Conservation (phyloP, 345 rosid genomes). For the Eucalyptus globulus region DNA sequence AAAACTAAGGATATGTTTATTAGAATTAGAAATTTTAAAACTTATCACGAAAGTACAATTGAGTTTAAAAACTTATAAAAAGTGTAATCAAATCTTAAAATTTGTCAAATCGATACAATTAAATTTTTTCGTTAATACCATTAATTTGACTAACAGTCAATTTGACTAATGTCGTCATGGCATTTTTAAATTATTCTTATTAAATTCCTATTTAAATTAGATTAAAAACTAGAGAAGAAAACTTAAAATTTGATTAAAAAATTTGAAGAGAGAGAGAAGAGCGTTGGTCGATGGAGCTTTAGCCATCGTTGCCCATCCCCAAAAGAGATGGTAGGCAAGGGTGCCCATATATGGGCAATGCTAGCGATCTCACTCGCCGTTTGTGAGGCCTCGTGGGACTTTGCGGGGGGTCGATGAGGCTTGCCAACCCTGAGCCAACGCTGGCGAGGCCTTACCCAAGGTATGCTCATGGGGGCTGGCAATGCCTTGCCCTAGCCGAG, state of each 20-base stretch:
- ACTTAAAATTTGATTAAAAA: no score
- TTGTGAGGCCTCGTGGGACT: accelerated
- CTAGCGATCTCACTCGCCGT: accelerated
- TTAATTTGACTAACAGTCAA: no score
- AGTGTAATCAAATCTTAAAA: accelerated
- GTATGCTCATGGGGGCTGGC: accelerated
- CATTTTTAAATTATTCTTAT: no score
- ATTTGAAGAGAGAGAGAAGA: no score
- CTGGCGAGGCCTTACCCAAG: accelerated
- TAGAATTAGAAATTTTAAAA: no score
- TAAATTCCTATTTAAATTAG: no score
- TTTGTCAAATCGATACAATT: accelerated
- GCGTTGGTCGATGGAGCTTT: accelerated
- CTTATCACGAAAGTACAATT: accelerated
- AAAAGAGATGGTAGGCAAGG: accelerated
- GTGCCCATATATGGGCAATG: accelerated
- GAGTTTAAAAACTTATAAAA: accelerated
- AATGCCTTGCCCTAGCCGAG: accelerated
- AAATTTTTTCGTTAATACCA: accelerated
- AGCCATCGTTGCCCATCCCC: accelerated
- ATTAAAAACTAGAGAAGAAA: accelerated
- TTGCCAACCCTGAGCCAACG: accelerated
- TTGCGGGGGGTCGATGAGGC: no score
- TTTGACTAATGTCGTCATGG: no score
- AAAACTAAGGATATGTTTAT: no score